phyloP scores from a whole-genome alignment of 768 basidiomycete species.

The Tylopilus plumbeoviolaceoides region DNA sequence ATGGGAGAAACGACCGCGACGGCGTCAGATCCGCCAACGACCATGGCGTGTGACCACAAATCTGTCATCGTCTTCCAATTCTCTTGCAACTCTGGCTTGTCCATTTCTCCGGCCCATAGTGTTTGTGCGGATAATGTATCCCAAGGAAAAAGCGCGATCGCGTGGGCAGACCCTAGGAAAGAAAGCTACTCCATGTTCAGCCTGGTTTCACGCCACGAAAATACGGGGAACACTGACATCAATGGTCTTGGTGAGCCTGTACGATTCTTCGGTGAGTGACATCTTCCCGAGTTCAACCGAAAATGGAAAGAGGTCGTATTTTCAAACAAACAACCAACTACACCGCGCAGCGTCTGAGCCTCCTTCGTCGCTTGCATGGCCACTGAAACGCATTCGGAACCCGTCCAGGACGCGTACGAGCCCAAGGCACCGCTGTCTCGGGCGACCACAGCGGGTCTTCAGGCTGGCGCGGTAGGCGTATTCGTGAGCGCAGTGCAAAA shows the following conservation, averaged over 20 bases:
- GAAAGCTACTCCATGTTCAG: constrained; percentile 23
- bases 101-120: constrained; percentile 35
- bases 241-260: constrained; percentile 39
- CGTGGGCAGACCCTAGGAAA: constrained; percentile 34
- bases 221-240: constrained; percentile 36
- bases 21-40: constrained; percentile 40
- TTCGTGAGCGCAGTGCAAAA: constrained; percentile 76
- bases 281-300: background rate
- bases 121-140: constrained; percentile 34
- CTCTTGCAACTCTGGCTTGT: constrained; percentile 28
- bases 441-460: constrained; percentile 56
- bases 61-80: constrained; percentile 46
- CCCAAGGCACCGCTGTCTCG: constrained; percentile 54
- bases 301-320: background rate
- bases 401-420: constrained; percentile 32
- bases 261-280: constrained; percentile 17
- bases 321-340: background rate
- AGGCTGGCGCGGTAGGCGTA: constrained; percentile 61
- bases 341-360: background rate
- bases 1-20: constrained; percentile 36
- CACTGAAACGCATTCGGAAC: constrained; percentile 15
- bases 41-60: constrained; percentile 49
- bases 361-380: constrained; percentile 17
- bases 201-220: background rate
- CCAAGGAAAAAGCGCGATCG: constrained; percentile 46